Evolutionary conservation across 2,329 filamentous ascomycete genomes (phyloP).

Genomic region (Calonectria pteridis): DNA sequence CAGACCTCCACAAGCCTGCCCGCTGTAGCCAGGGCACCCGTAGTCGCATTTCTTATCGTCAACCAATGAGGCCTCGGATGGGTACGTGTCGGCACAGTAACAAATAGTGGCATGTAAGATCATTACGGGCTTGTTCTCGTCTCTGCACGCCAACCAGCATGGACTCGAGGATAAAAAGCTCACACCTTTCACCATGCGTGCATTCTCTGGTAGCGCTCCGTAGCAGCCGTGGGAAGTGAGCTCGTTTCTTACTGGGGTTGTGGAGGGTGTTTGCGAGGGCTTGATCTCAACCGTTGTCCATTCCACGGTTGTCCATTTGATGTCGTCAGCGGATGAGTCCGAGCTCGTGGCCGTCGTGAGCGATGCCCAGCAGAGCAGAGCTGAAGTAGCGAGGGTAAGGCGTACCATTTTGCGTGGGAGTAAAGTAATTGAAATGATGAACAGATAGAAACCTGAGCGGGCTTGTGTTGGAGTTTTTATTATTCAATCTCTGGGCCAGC

Average conservation of each 20-base stretch:
- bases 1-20: slow-evolving; percentile 24
- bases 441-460: background rate
- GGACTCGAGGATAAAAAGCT: background rate
- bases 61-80: slow-evolving; percentile 6
- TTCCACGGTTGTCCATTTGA: background rate
- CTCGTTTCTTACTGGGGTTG: background rate
- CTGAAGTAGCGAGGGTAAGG: background rate
- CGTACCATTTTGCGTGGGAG: background rate
- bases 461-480: background rate
- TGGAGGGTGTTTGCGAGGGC: slow-evolving; percentile 51
- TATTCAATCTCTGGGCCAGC: background rate
- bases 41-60: slow-evolving; percentile 30
- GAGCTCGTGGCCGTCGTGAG: background rate
- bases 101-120: slow-evolving; percentile 3
- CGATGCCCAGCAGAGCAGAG: background rate
- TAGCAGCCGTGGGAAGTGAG: slow-evolving; percentile 35
- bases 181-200: no score
- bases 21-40: slow-evolving; percentile 27
- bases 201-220: slow-evolving; percentile 9
- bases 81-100: slow-evolving; percentile 32
- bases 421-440: background rate
- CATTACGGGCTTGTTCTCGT: background rate
- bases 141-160: background rate
- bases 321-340: background rate
- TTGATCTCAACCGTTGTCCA: background rate